These are phyloP conservation scores for Tulasnella calospora DNA, from an alignment of 768 basidiomycete species.

Conservation along the genomic window DNA sequence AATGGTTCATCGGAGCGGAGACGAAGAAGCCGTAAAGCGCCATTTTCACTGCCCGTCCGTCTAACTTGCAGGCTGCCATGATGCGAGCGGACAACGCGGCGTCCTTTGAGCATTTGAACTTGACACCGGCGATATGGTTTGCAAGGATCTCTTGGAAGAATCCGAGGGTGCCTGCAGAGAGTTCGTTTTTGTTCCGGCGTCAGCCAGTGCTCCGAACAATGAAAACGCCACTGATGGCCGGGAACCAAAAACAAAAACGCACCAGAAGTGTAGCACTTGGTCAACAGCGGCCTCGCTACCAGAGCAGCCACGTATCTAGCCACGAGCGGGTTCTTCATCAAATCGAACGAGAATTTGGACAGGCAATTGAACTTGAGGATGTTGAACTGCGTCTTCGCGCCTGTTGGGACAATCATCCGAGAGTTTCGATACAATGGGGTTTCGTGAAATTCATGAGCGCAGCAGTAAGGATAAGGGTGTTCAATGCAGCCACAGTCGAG, in stretches of 20 bases:
- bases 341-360: neutral
- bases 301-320: slow-evolving; percentile 33
- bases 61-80: slow-evolving; percentile 50
- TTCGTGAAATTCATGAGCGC: slow-evolving; percentile 3
- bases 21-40: slow-evolving; percentile 76
- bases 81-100: slow-evolving; percentile 47
- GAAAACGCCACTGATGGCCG: neutral
- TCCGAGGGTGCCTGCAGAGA: slow-evolving; percentile 36
- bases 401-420: neutral
- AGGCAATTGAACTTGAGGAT: slow-evolving; percentile 8
- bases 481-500: slow-evolving; percentile 1
- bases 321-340: slow-evolving; percentile 24
- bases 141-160: slow-evolving; percentile 77
- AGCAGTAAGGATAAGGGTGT: neutral
- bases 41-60: slow-evolving; percentile 76
- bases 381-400: neutral
- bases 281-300: slow-evolving; percentile 33
- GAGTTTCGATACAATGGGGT: neutral
- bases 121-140: slow-evolving; percentile 60
- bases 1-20: slow-evolving; percentile 75
- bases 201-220: slow-evolving; percentile 12
- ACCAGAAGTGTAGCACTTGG: slow-evolving; percentile 34
- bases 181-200: neutral
- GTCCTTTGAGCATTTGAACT: slow-evolving; percentile 37
- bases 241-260: neutral